Evolutionary conservation across 345 rosid species (phyloP).

Genomic region (Camelina hispida): DNA sequence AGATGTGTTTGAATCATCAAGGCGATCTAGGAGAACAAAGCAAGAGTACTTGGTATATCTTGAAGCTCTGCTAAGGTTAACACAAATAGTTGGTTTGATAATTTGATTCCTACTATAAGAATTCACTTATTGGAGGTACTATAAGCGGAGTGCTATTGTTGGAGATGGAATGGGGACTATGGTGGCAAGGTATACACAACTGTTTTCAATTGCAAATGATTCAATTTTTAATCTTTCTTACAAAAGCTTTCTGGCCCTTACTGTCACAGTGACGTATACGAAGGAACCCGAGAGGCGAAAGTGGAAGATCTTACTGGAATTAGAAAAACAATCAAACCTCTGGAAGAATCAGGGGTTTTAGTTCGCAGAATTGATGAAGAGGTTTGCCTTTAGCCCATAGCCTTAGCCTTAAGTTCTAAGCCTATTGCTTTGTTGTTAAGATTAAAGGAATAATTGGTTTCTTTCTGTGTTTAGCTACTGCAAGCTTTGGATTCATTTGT

Average conservation of each 20-base stretch:
- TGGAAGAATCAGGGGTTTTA: slow-evolving; percentile 76
- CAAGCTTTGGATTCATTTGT: slow-evolving; percentile 61
- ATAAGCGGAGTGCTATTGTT: slow-evolving; percentile 81
- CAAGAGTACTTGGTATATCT: no score
- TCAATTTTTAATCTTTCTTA: slow-evolving; percentile 16
- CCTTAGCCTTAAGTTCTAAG: background rate
- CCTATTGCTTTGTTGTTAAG: background rate
- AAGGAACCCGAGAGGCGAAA: slow-evolving; percentile 85
- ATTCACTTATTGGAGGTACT: slow-evolving; percentile 97
- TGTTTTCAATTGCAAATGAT: background rate
- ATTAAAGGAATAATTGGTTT: background rate
- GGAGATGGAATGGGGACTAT: slow-evolving; percentile 99
- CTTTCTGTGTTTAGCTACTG: slow-evolving; percentile 57
- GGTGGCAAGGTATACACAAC: slow-evolving; percentile 83
- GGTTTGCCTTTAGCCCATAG: slow-evolving; percentile 47
- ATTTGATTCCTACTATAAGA: slow-evolving; percentile 40
- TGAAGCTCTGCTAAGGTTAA: no score
- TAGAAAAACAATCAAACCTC: slow-evolving; percentile 68
- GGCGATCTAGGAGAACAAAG: no score
- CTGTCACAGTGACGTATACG: slow-evolving; percentile 76
- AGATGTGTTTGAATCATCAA: no score
- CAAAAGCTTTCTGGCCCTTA: background rate
- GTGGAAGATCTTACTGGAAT: slow-evolving; percentile 75
- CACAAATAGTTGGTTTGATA: no score
- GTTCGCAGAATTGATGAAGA: slow-evolving; percentile 76